Base-by-base conservation (phyloP, 495 filamentous ascomycete species). In the Parathielavia appendiculata region DNA sequence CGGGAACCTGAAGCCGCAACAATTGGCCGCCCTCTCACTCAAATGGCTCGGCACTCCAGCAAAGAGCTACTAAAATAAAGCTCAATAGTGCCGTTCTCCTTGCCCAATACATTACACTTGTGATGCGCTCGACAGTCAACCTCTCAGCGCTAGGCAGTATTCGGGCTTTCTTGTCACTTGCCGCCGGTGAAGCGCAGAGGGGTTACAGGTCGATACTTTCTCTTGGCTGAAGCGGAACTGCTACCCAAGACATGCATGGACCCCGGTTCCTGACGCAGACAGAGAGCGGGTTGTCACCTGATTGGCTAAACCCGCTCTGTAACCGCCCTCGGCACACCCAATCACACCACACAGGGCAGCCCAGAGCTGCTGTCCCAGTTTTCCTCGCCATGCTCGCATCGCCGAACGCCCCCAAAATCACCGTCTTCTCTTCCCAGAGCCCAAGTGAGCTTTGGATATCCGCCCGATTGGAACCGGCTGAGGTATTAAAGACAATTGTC, bases 281-380 rank as follows among this genome's bases (percentile, higher is more conserved):
- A 56, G 22, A 12, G 50, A 30, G 64, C 57, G 65, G 61, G 11
- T 49, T 60, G 34, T 14, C 2, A 40, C 56, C 46, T 71, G 60
- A 78, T 78, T 78, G 75, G 75, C 48, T 48, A 9, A 16, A 22
- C 44, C 16, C 48, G 45, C 51, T 23, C 63, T 72, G 63, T 77
- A 77, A 69, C 74, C 74, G 74, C 74, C 73, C 59, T 62, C 62
- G 50, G 68, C 60, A 67, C 63, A 48, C 66, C 72, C 74, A 73
- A 73, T 76, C 75, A 77, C 73, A 48, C 63, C 51, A 44, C 47
- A 58, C 61, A 51, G 47, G 35, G 56, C 49, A 30, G 46, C 55
- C 59, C 45, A 65, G 44, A 57, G 61, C 63, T 65, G 58, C 63
- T 63, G 49, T 67, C 51, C 47, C 49, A 23, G 26, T 4, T 38